Conservation (phyloP, 257 asterid genomes). For the Solanum tarijense region DNA sequence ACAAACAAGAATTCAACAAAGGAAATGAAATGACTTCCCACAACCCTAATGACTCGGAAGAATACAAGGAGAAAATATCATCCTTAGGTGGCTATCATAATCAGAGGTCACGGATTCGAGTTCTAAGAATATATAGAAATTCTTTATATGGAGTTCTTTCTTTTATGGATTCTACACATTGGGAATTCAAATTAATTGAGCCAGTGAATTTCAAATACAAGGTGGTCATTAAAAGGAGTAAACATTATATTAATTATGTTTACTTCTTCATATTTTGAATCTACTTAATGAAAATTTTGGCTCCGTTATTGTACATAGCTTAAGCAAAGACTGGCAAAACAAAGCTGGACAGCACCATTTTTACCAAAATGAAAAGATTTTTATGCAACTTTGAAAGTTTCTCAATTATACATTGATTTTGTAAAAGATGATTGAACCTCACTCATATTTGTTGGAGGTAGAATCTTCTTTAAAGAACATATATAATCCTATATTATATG, state of each 20-base stretch:
- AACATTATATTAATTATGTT: not conserved
- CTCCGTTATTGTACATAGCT: not conserved
- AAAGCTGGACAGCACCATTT: conserved; percentile 15
- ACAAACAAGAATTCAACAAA: not conserved
- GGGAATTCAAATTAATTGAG: not conserved
- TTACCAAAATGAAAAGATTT: not conserved
- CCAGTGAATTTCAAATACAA: not conserved
- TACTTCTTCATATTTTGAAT: too few relatives aligned
- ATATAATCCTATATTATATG: conserved; percentile 1
- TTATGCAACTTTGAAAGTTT: not conserved
- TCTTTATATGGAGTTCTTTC: not conserved
- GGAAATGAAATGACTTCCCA: conserved; percentile 5
- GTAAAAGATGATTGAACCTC: conserved; percentile 18
- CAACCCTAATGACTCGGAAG: not conserved
- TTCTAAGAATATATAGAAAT: not conserved
- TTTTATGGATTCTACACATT: not conserved
- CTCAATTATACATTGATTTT: not conserved
- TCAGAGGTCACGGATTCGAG: not conserved
- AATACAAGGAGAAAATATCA: not conserved
- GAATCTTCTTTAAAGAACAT: conserved; percentile 9
- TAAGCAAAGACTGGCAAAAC: not conserved
- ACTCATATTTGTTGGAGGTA: conserved; percentile 1
- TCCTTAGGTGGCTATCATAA: not conserved
- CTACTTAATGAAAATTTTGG: not conserved
- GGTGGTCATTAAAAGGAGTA: not conserved